Conservation (phyloP, 2,329 filamentous ascomycete species). For the Penicillium sp. region DNA sequence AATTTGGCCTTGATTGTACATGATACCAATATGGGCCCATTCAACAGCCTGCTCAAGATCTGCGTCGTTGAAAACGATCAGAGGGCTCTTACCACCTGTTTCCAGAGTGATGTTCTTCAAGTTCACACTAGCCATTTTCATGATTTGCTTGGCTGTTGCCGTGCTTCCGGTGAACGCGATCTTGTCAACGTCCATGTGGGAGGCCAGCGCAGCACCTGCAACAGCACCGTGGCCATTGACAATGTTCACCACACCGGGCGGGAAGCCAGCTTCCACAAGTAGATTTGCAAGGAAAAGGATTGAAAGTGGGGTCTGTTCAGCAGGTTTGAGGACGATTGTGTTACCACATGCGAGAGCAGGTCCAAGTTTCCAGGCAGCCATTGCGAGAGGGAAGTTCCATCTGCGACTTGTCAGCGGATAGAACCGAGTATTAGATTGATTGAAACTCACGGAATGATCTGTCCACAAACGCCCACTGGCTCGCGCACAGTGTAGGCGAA, state of each 20-base stretch:
- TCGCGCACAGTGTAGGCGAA: constrained; percentile 79
- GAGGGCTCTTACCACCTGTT: constrained; percentile 65
- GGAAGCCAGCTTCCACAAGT: constrained; percentile 37
- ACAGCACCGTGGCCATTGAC: constrained; percentile 35
- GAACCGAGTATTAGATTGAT: constrained; percentile 11
- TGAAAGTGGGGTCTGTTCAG: constrained; percentile 37
- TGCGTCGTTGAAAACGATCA: constrained; percentile 66
- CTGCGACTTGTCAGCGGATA: neutral
- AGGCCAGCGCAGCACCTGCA: constrained; percentile 32
- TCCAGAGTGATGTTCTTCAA: constrained; percentile 40
- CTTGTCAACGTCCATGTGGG: constrained; percentile 37
- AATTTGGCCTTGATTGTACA: constrained; percentile 44
- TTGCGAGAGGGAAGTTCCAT: constrained; percentile 59
- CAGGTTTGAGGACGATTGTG: constrained; percentile 37
- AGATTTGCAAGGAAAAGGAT: constrained; percentile 36
- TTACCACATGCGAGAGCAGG: constrained; percentile 38
- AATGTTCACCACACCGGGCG: constrained; percentile 38
- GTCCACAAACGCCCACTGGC: constrained; percentile 74
- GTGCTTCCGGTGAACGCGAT: constrained; percentile 39
- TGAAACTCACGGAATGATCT: constrained; percentile 84
- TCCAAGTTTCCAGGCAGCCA: constrained; percentile 57
- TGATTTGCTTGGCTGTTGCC: constrained; percentile 35
- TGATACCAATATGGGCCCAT: constrained; percentile 62
- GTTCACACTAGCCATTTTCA: constrained; percentile 39
- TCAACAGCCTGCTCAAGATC: constrained; percentile 69